A percentile compares a stretch with the other conserved stretches of the same genome.
These are phyloP conservation scores for Fusarium buharicum DNA, from an alignment of 2,329 filamentous ascomycete species.

Conservation along the genomic window DNA sequence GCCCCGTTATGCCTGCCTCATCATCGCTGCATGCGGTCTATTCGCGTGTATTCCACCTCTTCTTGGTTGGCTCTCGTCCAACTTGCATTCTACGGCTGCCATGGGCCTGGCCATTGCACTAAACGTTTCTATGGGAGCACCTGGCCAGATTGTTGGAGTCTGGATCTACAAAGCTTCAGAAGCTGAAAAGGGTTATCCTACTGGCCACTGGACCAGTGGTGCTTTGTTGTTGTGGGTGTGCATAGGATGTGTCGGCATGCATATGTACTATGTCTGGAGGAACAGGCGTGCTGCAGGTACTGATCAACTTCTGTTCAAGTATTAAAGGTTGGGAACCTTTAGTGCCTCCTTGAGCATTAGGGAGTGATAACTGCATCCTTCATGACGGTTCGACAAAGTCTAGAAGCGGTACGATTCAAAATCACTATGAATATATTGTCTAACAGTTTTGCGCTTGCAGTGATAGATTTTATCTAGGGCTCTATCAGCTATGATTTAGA, in stretches of 20 bases:
- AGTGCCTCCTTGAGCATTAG: too few species aligned
- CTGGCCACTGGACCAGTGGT: slow-evolving; percentile 73
- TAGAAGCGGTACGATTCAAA: too few species aligned
- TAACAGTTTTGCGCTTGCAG: too few species aligned
- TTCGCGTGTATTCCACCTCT: slow-evolving; percentile 75
- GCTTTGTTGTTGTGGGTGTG: slow-evolving; percentile 67
- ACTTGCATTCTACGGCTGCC: slow-evolving; percentile 69
- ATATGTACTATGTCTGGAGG: slow-evolving; percentile 63
- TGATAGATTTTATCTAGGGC: too few species aligned
- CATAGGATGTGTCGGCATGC: slow-evolving; percentile 62
- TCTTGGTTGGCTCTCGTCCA: slow-evolving; percentile 73
- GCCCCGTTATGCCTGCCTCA: slow-evolving; percentile 71
- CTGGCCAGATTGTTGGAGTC: slow-evolving; percentile 75
- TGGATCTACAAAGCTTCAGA: slow-evolving; percentile 77
- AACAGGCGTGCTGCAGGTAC: slow-evolving; percentile 47
- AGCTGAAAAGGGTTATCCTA: slow-evolving; percentile 68
- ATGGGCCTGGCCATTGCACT: slow-evolving; percentile 73
- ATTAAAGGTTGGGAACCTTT: background rate
- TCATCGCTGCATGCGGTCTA: slow-evolving; percentile 70
- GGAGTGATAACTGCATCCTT: too few species aligned
- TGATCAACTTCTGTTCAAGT: slow-evolving; percentile 34
- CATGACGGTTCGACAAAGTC: too few species aligned
- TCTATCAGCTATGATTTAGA: too few species aligned
- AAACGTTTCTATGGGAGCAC: slow-evolving; percentile 71
- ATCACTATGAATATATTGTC: too few species aligned